Evolutionary conservation across 176 grass and related monocot species (phyloP).

Genomic region (Triticum turgidum): DNA sequence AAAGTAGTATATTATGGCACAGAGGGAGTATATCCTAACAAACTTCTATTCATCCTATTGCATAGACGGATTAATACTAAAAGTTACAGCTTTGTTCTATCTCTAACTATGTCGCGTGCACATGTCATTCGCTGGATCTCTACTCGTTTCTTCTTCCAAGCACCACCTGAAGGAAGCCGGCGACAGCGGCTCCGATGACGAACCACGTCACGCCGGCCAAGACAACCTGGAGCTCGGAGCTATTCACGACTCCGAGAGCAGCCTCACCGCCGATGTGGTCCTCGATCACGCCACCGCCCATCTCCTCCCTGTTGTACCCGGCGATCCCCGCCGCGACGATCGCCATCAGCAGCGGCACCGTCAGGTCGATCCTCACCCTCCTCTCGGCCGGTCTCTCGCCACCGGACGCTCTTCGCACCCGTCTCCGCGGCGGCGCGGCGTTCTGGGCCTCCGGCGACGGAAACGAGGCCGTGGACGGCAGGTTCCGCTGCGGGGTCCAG

Average conservation of each 20-base stretch:
- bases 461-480: slow-evolving; percentile 37
- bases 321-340: slow-evolving; percentile 57
- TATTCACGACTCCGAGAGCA: slow-evolving; percentile 62
- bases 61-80: too few relatives aligned
- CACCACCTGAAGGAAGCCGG: slow-evolving; percentile 27
- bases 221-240: slow-evolving; percentile 70
- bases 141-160: slow-evolving; percentile 29
- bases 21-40: too few relatives aligned
- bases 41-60: too few relatives aligned
- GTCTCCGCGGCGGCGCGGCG: not conserved
- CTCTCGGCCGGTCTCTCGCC: not conserved
- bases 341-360: slow-evolving; percentile 53
- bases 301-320: slow-evolving; percentile 44
- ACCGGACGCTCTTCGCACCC: not conserved
- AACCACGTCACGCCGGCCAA: slow-evolving; percentile 84
- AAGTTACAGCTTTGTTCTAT: not conserved
- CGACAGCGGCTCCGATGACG: slow-evolving; percentile 57
- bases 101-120: not conserved
- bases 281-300: slow-evolving; percentile 28
- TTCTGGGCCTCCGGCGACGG: slow-evolving; percentile 1
- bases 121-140: slow-evolving; percentile 4
- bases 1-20: too few relatives aligned
- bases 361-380: slow-evolving; percentile 47
- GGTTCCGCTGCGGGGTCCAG: slow-evolving; percentile 66
- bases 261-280: slow-evolving; percentile 63